These are phyloP conservation scores for Tetradesmus obliquus DNA, from an alignment of 139 green algal species.

Conservation along the genomic window DNA sequence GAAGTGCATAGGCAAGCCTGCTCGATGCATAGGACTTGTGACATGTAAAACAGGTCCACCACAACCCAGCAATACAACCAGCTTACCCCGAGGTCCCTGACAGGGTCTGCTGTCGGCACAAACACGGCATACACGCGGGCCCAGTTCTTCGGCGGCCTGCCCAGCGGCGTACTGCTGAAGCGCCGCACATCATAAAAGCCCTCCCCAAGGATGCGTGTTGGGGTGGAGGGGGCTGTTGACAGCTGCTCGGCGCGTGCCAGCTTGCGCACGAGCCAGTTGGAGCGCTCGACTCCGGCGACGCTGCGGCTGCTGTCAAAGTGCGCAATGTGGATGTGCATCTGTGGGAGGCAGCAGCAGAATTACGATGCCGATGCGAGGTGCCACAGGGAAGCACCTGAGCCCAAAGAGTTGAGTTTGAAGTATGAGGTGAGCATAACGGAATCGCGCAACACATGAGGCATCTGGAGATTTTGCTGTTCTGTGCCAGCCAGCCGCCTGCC, in stretches of 20 bases:
- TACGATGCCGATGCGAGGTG: not conserved
- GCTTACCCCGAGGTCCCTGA: conserved; percentile 32
- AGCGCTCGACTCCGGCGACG: not conserved
- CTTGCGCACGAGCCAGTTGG: conserved; percentile 1
- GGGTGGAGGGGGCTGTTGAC: not conserved
- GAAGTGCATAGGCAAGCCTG: too few relatives aligned
- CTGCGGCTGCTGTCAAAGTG: not conserved
- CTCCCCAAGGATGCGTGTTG: not conserved
- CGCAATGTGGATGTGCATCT: conserved; percentile 39
- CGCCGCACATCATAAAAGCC: not conserved
- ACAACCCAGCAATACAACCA: too few relatives aligned
- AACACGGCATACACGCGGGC: conserved; percentile 26
- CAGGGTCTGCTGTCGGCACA: conserved; percentile 18
- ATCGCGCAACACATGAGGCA: not conserved
- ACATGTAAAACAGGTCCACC: too few relatives aligned
- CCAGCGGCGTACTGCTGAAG: not conserved
- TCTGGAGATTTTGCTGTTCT: not conserved
- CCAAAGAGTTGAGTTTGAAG: too few relatives aligned
- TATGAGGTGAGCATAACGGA: too few relatives aligned
- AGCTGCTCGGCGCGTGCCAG: not conserved
- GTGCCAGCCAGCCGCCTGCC: not conserved
- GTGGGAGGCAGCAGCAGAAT: not conserved
- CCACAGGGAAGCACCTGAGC: too few relatives aligned
- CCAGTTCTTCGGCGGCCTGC: conserved; percentile 22
- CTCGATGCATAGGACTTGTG: too few relatives aligned